Conservation (phyloP, 768 basidiomycete genomes). For the Pleurotus ostreatus region DNA sequence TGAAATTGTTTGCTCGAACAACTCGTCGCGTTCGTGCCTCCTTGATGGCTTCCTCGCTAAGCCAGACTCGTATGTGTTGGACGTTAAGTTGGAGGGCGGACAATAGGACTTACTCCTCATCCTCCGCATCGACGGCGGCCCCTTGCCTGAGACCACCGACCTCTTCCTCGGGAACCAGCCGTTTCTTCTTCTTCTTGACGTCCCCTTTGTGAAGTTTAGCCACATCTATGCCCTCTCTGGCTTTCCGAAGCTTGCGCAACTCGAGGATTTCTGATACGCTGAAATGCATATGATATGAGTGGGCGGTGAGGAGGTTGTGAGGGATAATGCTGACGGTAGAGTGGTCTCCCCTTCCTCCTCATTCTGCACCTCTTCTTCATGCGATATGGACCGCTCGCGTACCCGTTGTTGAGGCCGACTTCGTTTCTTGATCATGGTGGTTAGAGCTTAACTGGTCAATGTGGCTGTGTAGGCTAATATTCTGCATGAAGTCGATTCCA, state of each 20-base stretch:
- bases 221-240: conserved; percentile 81
- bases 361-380: conserved; percentile 30
- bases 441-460: neutral
- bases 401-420: conserved; percentile 57
- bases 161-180: conserved; percentile 43
- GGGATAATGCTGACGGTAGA: conserved; percentile 42
- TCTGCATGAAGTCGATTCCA: no score
- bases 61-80: conserved; percentile 1
- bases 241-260: conserved; percentile 68
- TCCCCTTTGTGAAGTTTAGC: conserved; percentile 85
- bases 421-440: conserved; percentile 71
- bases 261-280: conserved; percentile 85
- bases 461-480: neutral
- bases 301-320: neutral
- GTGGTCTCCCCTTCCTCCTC: conserved; percentile 35
- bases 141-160: conserved; percentile 55
- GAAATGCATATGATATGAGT: conserved; percentile 8
- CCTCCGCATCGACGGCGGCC: conserved; percentile 34
- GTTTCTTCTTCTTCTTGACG: conserved; percentile 64
- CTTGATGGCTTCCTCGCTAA: conserved; percentile 59
- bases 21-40: conserved; percentile 69
- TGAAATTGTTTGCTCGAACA: conserved; percentile 89
- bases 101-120: conserved; percentile 52
- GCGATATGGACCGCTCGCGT: conserved; percentile 40
- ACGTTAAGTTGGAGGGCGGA: neutral